Evolutionary conservation across 495 filamentous ascomycete genomes (phyloP).

Genomic region (Xylaria curta): DNA sequence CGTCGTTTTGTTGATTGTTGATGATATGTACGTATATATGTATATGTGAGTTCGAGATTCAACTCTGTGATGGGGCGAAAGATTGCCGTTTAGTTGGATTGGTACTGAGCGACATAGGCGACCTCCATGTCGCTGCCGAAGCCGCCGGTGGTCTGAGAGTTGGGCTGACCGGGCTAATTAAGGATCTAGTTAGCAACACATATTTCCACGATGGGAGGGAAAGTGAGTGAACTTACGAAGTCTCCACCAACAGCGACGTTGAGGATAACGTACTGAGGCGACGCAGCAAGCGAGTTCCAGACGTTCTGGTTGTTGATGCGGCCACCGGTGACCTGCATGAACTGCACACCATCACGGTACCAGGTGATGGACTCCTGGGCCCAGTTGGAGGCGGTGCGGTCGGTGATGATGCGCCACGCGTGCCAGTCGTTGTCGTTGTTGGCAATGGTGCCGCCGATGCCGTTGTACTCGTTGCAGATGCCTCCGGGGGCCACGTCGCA

Average conservation of each 20-base stretch:
- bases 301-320: constrained; percentile 43
- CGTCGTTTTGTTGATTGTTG: background rate
- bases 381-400: constrained; percentile 49
- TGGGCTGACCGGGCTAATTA: constrained; percentile 48
- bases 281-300: constrained; percentile 48
- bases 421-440: constrained; percentile 54
- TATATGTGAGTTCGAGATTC: constrained; percentile 2
- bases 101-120: constrained; percentile 52
- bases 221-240: constrained; percentile 51
- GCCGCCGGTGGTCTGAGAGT: constrained; percentile 45
- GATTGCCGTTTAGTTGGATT: constrained; percentile 19
- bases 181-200: constrained; percentile 21
- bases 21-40: background rate
- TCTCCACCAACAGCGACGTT: constrained; percentile 60
- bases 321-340: constrained; percentile 47
- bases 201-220: background rate
- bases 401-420: constrained; percentile 53
- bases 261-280: constrained; percentile 52
- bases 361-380: constrained; percentile 53
- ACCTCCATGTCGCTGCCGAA: constrained; percentile 56
- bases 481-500: constrained; percentile 52
- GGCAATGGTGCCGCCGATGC: constrained; percentile 40
- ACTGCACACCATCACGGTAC: constrained; percentile 53
- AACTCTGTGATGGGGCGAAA: background rate
- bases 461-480: constrained; percentile 55